These are phyloP conservation scores for Diaporthe vexans DNA, from an alignment of 2,329 filamentous ascomycete species.

Conservation along the genomic window DNA sequence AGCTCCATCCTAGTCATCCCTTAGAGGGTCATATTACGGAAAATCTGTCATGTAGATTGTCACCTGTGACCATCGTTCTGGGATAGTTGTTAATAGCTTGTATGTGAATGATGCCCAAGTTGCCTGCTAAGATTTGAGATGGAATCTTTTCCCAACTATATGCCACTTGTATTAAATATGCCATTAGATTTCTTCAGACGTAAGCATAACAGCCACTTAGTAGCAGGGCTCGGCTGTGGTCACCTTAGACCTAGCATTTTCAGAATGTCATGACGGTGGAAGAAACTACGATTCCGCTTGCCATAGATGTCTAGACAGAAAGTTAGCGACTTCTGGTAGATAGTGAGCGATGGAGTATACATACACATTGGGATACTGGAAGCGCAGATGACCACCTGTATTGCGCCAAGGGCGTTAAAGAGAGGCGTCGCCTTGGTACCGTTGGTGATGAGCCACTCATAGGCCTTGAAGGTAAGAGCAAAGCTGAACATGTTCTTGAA, in stretches of 20 bases:
- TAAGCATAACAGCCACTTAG: background rate
- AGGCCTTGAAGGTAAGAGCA: constrained; percentile 85
- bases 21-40: background rate
- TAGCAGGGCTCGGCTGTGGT: background rate
- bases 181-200: background rate
- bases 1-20: background rate
- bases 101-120: too few species aligned
- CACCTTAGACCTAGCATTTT: constrained; percentile 57
- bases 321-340: constrained; percentile 1
- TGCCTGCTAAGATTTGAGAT: too few species aligned
- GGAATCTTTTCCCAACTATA: background rate
- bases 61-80: background rate
- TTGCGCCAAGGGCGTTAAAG: constrained; percentile 80
- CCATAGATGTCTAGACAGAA: constrained; percentile 76
- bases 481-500: constrained; percentile 98
- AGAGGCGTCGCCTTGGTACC: constrained; percentile 66
- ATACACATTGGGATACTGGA: constrained; percentile 84
- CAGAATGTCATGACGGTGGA: constrained; percentile 81
- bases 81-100: too few species aligned
- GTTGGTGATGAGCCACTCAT: constrained; percentile 81
- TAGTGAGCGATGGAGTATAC: constrained; percentile 52
- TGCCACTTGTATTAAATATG: background rate
- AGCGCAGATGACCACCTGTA: constrained; percentile 83
- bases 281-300: constrained; percentile 82
- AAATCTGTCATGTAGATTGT: too few species aligned